phyloP scores from a whole-genome alignment of 495 filamentous ascomycete species.

The Glarea lozoyensis region DNA sequence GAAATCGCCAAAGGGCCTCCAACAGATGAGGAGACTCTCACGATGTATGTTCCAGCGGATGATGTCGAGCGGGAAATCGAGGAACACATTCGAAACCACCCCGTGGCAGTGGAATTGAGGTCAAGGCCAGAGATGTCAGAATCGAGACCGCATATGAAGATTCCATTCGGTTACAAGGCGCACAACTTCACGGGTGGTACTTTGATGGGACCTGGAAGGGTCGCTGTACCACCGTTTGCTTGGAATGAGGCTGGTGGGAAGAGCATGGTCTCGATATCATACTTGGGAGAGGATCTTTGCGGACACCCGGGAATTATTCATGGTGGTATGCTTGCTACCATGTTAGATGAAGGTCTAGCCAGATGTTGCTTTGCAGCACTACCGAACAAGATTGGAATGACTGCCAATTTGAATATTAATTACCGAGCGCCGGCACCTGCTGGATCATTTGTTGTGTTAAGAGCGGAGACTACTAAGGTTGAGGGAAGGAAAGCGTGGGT shows the following conservation, averaged over 20 bases:
- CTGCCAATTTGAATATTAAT: conserved; percentile 83
- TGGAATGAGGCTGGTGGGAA: conserved; percentile 68
- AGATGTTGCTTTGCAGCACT: conserved; percentile 85
- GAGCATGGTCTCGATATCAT: conserved; percentile 62
- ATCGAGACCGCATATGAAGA: conserved; percentile 78
- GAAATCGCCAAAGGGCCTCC: conserved; percentile 35
- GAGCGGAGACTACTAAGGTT: conserved; percentile 73
- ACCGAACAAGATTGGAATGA: conserved; percentile 83
- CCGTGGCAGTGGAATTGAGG: conserved; percentile 57
- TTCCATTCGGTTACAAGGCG: conserved; percentile 53
- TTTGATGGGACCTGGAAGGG: conserved; percentile 62
- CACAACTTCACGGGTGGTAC: conserved; percentile 80
- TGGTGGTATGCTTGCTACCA: conserved; percentile 81
- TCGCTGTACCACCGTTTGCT: conserved; percentile 73
- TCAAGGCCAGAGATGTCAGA: conserved; percentile 59
- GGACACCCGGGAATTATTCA: conserved; percentile 91
- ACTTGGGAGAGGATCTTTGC: conserved; percentile 74
- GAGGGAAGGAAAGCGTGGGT: conserved; percentile 98
- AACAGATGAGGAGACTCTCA: conserved; percentile 65
- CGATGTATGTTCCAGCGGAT: conserved; percentile 55
- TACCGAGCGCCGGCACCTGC: conserved; percentile 76
- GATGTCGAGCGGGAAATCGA: conserved; percentile 56
- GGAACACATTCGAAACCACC: conserved; percentile 64
- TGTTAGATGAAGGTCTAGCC: conserved; percentile 86
- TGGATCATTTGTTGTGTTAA: conserved; percentile 66